These are phyloP conservation scores for Tulasnella sp. DNA, from an alignment of 768 basidiomycete species.

Conservation along the genomic window DNA sequence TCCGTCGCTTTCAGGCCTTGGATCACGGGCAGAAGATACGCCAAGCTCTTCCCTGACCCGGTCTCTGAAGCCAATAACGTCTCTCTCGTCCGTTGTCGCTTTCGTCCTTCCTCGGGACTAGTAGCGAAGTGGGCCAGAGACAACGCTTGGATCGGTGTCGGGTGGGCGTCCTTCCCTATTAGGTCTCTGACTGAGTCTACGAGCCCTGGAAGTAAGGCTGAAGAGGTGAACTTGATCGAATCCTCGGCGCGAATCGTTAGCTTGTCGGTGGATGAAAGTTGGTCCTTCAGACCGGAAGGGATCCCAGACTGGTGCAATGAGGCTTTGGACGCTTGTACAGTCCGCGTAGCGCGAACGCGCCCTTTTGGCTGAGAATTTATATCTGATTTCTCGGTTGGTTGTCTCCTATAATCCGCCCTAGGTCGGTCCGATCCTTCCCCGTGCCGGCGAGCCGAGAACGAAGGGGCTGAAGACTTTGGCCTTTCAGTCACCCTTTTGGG, in stretches of 20 bases:
- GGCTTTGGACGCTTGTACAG: neutral
- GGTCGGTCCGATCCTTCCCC: neutral
- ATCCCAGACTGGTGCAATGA: constrained; percentile 12
- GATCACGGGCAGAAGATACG: constrained; percentile 80
- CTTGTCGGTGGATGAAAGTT: constrained; percentile 9
- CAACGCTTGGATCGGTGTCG: constrained; percentile 74
- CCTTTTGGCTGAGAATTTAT: neutral
- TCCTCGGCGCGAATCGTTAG: neutral
- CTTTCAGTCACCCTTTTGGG: neutral
- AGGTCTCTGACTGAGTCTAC: constrained; percentile 53
- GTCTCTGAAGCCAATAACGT: constrained; percentile 83
- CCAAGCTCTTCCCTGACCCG: constrained; percentile 87
- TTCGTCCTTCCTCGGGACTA: constrained; percentile 29
- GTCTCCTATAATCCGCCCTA: neutral
- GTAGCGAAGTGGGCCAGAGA: constrained; percentile 60
- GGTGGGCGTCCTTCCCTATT: constrained; percentile 53
- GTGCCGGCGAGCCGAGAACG: neutral
- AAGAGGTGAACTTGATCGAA: constrained; percentile 50
- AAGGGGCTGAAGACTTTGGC: neutral
- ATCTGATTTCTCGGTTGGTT: neutral
- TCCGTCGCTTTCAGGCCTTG: constrained; percentile 73
- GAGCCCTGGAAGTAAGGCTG: constrained; percentile 65
- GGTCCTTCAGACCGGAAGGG: constrained; percentile 7
- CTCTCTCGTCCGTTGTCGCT: constrained; percentile 33
- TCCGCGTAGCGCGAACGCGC: neutral